These are phyloP conservation scores for Amaranthus hypochondriacus DNA, from an alignment of 148 eudicot genomes.

Conservation along the genomic window DNA sequence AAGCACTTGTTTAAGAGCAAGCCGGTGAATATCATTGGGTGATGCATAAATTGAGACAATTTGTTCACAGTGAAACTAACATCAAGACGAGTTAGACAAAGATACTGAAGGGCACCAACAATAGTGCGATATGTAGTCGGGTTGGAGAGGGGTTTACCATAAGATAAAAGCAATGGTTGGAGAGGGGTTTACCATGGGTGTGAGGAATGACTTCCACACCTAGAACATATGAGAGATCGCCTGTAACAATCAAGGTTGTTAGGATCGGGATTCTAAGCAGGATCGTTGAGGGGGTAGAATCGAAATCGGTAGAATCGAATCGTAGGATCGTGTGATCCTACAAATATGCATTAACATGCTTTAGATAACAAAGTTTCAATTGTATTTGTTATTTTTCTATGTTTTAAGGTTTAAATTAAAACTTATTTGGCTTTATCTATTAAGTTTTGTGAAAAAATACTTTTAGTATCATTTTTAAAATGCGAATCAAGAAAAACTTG, in stretches of 20 bases:
- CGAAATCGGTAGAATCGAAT: no score
- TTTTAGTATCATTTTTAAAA: no score
- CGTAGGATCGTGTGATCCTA: no score
- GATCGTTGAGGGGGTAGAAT: no score
- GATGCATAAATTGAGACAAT: neutral
- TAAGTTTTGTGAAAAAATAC: no score
- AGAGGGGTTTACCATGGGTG: neutral
- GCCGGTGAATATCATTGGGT: neutral
- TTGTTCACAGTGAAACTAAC: neutral
- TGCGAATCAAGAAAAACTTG: no score
- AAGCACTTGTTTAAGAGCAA: neutral
- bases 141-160: neutral
- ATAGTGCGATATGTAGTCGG: neutral
- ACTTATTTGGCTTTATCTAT: no score
- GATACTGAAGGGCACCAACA: neutral
- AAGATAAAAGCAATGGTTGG: neutral
- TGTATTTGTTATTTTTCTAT: no score
- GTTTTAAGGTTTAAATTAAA: no score
- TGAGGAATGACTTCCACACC: neutral
- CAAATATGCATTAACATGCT: no score
- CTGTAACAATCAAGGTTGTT: neutral
- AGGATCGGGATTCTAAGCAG: no score
- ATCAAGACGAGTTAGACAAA: neutral
- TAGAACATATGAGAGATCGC: neutral
- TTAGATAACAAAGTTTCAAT: no score